Evolutionary conservation across 1,284 basidiomycete species (phyloP).

Genomic region (Pulchroboletus neoregius): DNA sequence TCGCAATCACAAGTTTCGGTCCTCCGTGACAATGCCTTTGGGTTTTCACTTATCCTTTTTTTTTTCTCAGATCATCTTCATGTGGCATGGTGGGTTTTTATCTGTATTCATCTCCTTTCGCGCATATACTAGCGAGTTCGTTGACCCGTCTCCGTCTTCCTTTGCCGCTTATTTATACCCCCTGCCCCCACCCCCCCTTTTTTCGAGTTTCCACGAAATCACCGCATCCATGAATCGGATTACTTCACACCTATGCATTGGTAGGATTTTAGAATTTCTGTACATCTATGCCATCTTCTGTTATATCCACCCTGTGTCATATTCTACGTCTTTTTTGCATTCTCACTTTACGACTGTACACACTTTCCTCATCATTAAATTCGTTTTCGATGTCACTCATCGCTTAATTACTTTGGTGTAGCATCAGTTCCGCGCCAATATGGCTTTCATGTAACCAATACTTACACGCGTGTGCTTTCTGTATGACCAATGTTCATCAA

Average conservation of each 20-base stretch:
- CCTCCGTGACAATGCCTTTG: conserved; percentile 15
- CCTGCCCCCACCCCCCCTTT: neutral
- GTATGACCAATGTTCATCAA: neutral
- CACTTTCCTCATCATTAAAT: conserved; percentile 3
- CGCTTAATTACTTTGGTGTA: conserved; percentile 23
- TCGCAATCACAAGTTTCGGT: conserved; percentile 70
- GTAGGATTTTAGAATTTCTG: conserved; percentile 25
- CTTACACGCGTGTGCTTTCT: conserved; percentile 6
- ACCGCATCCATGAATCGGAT: conserved; percentile 13
- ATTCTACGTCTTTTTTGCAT: conserved; percentile 10
- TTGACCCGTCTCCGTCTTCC: no score
- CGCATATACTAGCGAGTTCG: conserved; percentile 4
- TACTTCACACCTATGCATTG: conserved; percentile 17
- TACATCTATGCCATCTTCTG: conserved; percentile 18
- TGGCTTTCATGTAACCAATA: conserved; percentile 15
- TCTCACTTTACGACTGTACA: conserved; percentile 21
- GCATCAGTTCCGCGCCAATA: conserved; percentile 13
- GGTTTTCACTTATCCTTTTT: neutral
- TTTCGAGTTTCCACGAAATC: conserved; percentile 3
- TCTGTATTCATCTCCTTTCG: conserved; percentile 2
- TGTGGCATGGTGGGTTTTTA: conserved; percentile 16
- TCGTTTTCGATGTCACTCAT: conserved; percentile 7
- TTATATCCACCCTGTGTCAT: conserved; percentile 14
- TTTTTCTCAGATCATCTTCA: neutral
- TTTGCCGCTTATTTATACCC: conserved; percentile 8